Evolutionary conservation across 129 eudicot species (phyloP).

Genomic region (Saposhnikovia divaricata): DNA sequence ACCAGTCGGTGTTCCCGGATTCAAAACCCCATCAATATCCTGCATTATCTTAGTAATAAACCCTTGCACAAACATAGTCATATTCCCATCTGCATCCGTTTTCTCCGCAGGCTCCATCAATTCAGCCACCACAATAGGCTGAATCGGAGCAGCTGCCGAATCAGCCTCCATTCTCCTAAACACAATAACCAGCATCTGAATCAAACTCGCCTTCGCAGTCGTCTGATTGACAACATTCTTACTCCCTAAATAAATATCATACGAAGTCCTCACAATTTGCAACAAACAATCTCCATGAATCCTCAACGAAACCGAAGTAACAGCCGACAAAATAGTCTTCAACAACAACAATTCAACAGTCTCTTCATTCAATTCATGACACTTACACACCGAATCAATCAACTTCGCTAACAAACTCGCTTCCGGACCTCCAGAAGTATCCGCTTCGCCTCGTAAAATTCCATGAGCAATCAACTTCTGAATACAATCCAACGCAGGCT

Average conservation of each 20-base stretch:
- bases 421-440: slow-evolving; percentile 44
- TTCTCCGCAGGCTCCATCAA: slow-evolving; percentile 75
- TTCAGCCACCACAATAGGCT: slow-evolving; percentile 97
- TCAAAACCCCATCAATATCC: slow-evolving; percentile 86
- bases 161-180: slow-evolving; percentile 99
- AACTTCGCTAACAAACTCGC: slow-evolving; percentile 49
- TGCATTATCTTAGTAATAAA: slow-evolving; percentile 89
- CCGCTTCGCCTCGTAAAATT: slow-evolving; percentile 72
- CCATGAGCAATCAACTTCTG: slow-evolving; percentile 81
- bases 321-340: slow-evolving; percentile 74
- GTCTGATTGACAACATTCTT: slow-evolving; percentile 93
- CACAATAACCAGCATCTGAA: slow-evolving; percentile 97
- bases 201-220: slow-evolving; percentile 83
- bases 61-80: slow-evolving; percentile 84
- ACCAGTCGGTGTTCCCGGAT: slow-evolving; percentile 44
- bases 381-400: slow-evolving; percentile 74
- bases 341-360: slow-evolving; percentile 58
- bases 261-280: slow-evolving; percentile 77
- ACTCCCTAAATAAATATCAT: slow-evolving; percentile 70
- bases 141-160: slow-evolving; percentile 66
- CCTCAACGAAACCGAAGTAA: slow-evolving; percentile 57
- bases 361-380: slow-evolving; percentile 65
- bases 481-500: slow-evolving; percentile 64
- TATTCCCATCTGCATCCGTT: slow-evolving; percentile 53
- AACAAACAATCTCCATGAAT: slow-evolving; percentile 88